Percentiles rank a stretch among this genome's conserved stretches.
Evolutionary conservation across 805 yeast species (phyloP).

Genomic region (Alloascoidea hylecoeti): DNA sequence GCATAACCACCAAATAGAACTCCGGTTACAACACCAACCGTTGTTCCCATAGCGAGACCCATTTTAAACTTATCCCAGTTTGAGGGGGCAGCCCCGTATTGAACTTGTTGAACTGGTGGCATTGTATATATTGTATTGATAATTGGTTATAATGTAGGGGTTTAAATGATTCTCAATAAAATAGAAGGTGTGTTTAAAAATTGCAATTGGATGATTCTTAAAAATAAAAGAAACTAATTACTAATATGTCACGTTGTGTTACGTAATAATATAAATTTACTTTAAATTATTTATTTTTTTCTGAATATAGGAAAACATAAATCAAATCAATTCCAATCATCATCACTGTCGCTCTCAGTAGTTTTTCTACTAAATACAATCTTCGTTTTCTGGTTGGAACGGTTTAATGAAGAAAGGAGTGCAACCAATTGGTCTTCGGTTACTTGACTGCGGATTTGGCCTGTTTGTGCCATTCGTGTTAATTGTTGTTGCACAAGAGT

Average conservation of each 20-base stretch:
- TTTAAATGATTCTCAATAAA: no score
- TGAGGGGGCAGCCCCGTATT: slow-evolving; percentile 46
- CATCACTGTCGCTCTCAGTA: slow-evolving; percentile 21
- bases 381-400: slow-evolving; percentile 56
- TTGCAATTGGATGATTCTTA: no score
- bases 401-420: slow-evolving; percentile 72
- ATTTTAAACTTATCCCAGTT: slow-evolving; percentile 93
- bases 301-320: no score
- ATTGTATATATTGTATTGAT: no score
- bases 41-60: slow-evolving; percentile 95
- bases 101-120: slow-evolving; percentile 63
- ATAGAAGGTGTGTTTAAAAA: no score
- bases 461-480: slow-evolving; percentile 56
- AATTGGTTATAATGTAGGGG: no score
- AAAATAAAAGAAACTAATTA: no score
- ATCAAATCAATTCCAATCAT: no score
- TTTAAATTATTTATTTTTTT: no score
- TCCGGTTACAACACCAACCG: slow-evolving; percentile 91
- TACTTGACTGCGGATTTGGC: slow-evolving; percentile 63
- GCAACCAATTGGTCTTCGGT: slow-evolving; percentile 72
- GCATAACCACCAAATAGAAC: slow-evolving; percentile 90
- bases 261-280: no score
- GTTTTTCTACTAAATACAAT: slow-evolving; percentile 37
- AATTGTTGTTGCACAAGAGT: slow-evolving; percentile 63
- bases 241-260: no score